These are phyloP conservation scores for Melaleuca alternifolia DNA, from an alignment of 345 rosid genomes.

Conservation along the genomic window DNA sequence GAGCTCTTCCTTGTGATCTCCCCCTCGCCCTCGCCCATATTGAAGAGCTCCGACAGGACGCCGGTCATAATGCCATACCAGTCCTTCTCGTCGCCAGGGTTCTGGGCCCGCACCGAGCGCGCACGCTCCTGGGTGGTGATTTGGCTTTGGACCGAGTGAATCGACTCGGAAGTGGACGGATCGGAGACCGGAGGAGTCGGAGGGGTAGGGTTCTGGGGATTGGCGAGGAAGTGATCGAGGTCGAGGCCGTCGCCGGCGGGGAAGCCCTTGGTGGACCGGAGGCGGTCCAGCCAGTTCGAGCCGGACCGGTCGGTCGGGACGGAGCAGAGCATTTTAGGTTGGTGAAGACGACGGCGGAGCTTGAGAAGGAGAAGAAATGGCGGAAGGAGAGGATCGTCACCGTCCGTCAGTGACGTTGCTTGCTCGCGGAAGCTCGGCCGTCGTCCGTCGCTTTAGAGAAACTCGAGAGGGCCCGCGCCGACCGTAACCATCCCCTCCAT, in stretches of 20 bases:
- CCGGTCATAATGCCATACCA: constrained; percentile 58
- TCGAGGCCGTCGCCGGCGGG: constrained; percentile 41
- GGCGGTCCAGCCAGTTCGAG: constrained; percentile 82
- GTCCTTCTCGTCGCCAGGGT: constrained; percentile 6
- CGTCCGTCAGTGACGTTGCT: not conserved
- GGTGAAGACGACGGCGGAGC: not conserved
- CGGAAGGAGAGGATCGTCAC: not conserved
- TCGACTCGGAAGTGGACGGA: constrained; percentile 30
- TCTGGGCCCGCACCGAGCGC: not conserved
- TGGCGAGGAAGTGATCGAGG: constrained; percentile 57
- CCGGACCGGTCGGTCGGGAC: constrained; percentile 39
- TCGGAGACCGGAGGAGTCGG: constrained; percentile 18
- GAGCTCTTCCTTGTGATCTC: constrained; percentile 29
- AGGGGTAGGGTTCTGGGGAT: not conserved
- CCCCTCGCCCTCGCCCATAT: constrained; percentile 23
- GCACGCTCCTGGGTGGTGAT: not conserved
- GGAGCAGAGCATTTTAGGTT: constrained; percentile 50
- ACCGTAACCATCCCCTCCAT: not conserved
- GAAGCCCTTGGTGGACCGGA: constrained; percentile 73
- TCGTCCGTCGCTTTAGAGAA: not conserved
- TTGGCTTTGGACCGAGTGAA: constrained; percentile 13
- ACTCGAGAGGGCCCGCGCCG: not conserved
- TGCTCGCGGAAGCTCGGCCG: not conserved
- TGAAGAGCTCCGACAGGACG: constrained; percentile 80
- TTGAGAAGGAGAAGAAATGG: not conserved